phyloP scores from a whole-genome alignment of 495 filamentous ascomycete species.

The Annulohypoxylon moriforme region DNA sequence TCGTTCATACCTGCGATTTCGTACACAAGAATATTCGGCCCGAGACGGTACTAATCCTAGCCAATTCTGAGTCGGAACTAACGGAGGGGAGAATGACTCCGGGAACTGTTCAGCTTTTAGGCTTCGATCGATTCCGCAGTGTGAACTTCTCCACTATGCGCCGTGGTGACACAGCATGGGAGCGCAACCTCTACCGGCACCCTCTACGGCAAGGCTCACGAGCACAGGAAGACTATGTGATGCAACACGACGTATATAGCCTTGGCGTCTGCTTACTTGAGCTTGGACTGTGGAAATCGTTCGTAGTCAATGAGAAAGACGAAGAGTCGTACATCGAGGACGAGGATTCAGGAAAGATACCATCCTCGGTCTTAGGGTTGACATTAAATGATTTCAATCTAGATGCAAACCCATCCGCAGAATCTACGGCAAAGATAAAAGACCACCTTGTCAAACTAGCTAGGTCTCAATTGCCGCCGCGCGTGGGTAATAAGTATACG shows the following conservation, averaged over 20 bases:
- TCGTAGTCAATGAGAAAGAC: neutral
- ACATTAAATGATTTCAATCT: neutral
- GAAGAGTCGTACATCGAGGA: neutral
- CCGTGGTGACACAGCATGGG: slow-evolving; percentile 55
- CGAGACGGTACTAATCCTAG: slow-evolving; percentile 42
- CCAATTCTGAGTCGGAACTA: neutral
- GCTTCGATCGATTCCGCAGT: slow-evolving; percentile 45
- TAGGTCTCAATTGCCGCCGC: neutral
- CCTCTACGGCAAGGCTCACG: slow-evolving; percentile 59
- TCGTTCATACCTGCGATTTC: slow-evolving; percentile 59
- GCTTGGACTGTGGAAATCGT: slow-evolving; percentile 63
- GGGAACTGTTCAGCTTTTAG: slow-evolving; percentile 57
- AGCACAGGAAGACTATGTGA: slow-evolving; percentile 42
- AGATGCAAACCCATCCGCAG: neutral
- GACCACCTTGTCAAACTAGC: neutral
- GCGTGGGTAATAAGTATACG: neutral
- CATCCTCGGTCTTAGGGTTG: neutral
- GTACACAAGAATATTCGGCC: slow-evolving; percentile 68
- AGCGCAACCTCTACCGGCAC: slow-evolving; percentile 66
- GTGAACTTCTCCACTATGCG: slow-evolving; percentile 41
- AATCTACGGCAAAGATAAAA: neutral
- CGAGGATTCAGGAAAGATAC: neutral
- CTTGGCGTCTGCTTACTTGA: slow-evolving; percentile 70
- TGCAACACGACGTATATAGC: neutral
- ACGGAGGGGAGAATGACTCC: slow-evolving; percentile 35